Percentiles rank a stretch among this genome's conserved stretches.
phyloP scores from a whole-genome alignment of 768 basidiomycete species.

The Auriscalpium orientale region DNA sequence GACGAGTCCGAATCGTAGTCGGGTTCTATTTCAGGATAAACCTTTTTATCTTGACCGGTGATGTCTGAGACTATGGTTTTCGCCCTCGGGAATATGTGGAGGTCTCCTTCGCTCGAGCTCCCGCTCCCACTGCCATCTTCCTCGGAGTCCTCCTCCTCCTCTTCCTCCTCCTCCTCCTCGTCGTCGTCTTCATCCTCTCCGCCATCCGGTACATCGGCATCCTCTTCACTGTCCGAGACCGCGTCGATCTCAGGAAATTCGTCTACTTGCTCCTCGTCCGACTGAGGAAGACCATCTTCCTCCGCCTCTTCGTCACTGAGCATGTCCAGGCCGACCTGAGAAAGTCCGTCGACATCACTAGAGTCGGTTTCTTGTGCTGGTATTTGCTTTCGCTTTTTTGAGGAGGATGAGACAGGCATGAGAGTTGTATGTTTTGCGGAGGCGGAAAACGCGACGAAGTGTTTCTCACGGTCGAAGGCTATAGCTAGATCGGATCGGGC shows the following conservation, averaged over 20 bases:
- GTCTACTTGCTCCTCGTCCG: constrained; percentile 56
- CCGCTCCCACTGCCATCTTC: constrained; percentile 20
- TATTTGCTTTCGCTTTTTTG: constrained; percentile 53
- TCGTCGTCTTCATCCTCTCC: constrained; percentile 25
- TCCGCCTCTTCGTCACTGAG: constrained; percentile 61
- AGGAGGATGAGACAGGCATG: no score
- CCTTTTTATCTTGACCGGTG: constrained; percentile 76
- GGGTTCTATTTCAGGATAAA: constrained; percentile 85
- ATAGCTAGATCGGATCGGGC: constrained; percentile 23
- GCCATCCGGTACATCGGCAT: constrained; percentile 63
- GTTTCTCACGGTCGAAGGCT: constrained; percentile 10
- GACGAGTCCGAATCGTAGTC: constrained; percentile 89
- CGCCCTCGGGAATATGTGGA: constrained; percentile 53
- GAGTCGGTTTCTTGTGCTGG: constrained; percentile 31
- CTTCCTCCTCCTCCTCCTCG: constrained; percentile 30
- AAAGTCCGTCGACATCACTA: constrained; percentile 24
- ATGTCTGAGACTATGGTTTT: constrained; percentile 70
- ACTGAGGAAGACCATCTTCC: constrained; percentile 29
- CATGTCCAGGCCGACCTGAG: constrained; percentile 55
- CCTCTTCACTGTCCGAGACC: constrained; percentile 35
- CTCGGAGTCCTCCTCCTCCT: constrained; percentile 28
- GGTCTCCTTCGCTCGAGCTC: constrained; percentile 34
- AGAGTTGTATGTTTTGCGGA: neutral
- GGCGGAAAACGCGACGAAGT: neutral
- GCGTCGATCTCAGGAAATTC: constrained; percentile 55